Evolutionary conservation across 306 rosid genomes (phyloP).

Genomic region (Pterocarpus santalinus): DNA sequence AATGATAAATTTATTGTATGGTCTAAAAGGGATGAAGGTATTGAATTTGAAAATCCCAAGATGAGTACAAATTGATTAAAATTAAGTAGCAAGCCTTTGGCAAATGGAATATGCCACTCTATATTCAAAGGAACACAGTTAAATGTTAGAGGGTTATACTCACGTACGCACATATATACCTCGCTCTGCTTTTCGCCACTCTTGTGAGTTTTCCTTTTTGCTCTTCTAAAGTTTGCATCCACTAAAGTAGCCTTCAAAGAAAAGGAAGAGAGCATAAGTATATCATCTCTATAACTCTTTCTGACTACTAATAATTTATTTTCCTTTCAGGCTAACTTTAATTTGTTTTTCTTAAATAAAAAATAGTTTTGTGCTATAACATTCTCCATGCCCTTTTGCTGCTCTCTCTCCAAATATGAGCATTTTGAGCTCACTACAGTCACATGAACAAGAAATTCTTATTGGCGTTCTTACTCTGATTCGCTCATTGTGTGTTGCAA

Average conservation of each 20-base stretch:
- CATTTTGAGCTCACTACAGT: too few species aligned
- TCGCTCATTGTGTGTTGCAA: too few species aligned
- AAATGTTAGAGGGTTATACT: conserved; percentile 62
- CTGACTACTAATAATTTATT: conserved; percentile 57
- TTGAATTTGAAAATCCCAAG: conserved; percentile 86
- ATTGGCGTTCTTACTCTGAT: too few species aligned
- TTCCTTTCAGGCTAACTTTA: conserved; percentile 43
- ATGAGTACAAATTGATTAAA: conserved; percentile 49
- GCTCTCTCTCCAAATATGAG: too few species aligned
- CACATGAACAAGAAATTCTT: too few species aligned
- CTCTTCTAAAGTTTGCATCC: conserved; percentile 63
- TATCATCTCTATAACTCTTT: conserved; percentile 45
- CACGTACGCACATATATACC: conserved; percentile 33
- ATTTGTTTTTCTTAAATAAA: conserved; percentile 11
- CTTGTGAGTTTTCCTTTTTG: conserved; percentile 57
- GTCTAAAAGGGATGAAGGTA: not conserved
- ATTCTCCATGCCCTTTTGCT: too few species aligned
- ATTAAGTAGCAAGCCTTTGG: conserved; percentile 45
- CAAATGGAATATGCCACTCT: conserved; percentile 58
- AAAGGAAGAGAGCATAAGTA: conserved; percentile 57
- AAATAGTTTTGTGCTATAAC: too few species aligned
- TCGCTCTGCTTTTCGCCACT: conserved; percentile 56
- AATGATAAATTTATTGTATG: conserved; percentile 43
- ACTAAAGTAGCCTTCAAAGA: conserved; percentile 75
- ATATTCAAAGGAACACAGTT: conserved; percentile 58